A percentile compares a stretch with the other conserved stretches of the same genome.
These are phyloP conservation scores for Phytomonas sp. DNA, from an alignment of 208 protist genomes.

Conservation along the genomic window DNA sequence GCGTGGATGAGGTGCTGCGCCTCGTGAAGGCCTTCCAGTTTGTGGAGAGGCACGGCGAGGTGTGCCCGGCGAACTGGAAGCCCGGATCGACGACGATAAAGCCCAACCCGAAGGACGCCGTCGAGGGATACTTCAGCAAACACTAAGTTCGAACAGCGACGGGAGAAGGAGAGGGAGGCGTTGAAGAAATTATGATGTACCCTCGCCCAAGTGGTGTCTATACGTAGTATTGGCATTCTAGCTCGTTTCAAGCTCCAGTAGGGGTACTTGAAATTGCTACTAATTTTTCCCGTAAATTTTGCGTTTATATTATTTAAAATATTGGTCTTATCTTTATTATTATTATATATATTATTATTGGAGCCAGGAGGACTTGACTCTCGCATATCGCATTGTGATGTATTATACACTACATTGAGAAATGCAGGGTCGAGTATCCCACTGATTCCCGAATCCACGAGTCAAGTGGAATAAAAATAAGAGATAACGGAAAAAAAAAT, in stretches of 20 bases:
- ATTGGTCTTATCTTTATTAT: neutral
- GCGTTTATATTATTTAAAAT: slow-evolving; percentile 6
- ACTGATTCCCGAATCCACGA: neutral
- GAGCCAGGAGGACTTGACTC: neutral
- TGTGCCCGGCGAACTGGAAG: slow-evolving; percentile 94
- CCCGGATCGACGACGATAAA: slow-evolving; percentile 89
- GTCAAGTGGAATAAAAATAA: neutral
- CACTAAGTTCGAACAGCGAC: slow-evolving; percentile 8
- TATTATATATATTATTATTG: slow-evolving; percentile 6
- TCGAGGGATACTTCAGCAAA: slow-evolving; percentile 87
- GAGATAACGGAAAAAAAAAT: neutral
- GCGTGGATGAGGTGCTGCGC: slow-evolving; percentile 92
- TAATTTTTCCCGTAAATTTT: neutral
- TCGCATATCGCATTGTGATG: neutral
- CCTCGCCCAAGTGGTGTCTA: neutral
- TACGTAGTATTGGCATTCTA: neutral
- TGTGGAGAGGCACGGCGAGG: slow-evolving; percentile 91
- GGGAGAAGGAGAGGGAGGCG: neutral
- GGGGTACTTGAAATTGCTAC: neutral
- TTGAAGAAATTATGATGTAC: neutral
- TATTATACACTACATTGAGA: neutral
- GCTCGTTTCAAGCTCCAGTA: neutral
- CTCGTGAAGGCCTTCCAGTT: slow-evolving; percentile 95
- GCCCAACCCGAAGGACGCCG: slow-evolving; percentile 81
- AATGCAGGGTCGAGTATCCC: neutral